Conservation (phyloP, 371 early-diverging fungal species). For the Blyttiomyces sp. region DNA sequence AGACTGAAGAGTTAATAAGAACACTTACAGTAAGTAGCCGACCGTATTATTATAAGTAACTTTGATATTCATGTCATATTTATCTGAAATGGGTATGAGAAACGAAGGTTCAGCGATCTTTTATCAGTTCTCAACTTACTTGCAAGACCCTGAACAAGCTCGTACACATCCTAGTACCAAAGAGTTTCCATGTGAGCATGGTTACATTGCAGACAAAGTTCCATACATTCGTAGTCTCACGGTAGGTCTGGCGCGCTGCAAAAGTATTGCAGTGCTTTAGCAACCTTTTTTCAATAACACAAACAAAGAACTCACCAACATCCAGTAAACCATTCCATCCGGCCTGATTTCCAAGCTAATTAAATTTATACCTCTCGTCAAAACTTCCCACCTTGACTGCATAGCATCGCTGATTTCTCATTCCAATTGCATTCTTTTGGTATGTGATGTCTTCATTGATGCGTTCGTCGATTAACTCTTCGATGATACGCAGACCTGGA, state of each 20-base stretch:
- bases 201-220: no score
- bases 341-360: conserved; percentile 39
- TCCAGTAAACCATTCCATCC: conserved; percentile 86
- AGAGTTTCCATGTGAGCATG: no score
- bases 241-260: conserved; percentile 74
- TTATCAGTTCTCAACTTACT: conserved; percentile 29
- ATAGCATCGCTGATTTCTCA: conserved; percentile 78
- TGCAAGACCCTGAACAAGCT: conserved; percentile 38
- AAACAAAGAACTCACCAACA: conserved; percentile 58
- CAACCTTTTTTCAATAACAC: background rate
- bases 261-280: background rate
- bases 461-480: conserved; percentile 26
- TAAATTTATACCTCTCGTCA: background rate
- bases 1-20: background rate
- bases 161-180: conserved; percentile 86
- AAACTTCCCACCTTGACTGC: conserved; percentile 29
- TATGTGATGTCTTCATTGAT: conserved; percentile 64
- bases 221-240: conserved; percentile 75
- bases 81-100: conserved; percentile 33
- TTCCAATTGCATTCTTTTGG: conserved; percentile 68
- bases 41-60: conserved; percentile 55
- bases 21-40: conserved; percentile 60
- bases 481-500: conserved; percentile 34
- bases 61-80: conserved; percentile 59
- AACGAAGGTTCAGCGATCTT: background rate